phyloP scores from a whole-genome alignment of 2,329 filamentous ascomycete genomes.

The Macrophomina tecta region DNA sequence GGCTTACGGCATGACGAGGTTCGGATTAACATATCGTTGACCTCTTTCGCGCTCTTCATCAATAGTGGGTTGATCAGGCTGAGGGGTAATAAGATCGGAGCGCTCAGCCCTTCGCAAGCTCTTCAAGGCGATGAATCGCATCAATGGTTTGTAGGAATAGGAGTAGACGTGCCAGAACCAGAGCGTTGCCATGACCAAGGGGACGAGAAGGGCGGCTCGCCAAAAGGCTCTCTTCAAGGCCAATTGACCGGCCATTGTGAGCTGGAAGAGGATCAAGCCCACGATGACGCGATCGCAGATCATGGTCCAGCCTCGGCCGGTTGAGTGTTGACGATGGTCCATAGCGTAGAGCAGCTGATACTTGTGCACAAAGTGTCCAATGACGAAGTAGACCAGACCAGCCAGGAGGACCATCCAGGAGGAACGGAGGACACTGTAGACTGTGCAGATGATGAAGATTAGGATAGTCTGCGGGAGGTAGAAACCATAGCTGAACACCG shows the following conservation, averaged over 20 bases:
- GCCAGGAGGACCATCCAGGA: slow-evolving; percentile 84
- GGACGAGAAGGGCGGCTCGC: slow-evolving; percentile 73
- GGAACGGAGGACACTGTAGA: slow-evolving; percentile 84
- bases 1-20: slow-evolving; percentile 69
- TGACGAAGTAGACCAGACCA: slow-evolving; percentile 80
- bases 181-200: slow-evolving; percentile 77
- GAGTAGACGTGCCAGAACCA: slow-evolving; percentile 90
- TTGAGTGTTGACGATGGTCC: slow-evolving; percentile 95
- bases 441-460: slow-evolving; percentile 92
- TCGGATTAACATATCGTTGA: slow-evolving; percentile 77
- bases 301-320: slow-evolving; percentile 93
- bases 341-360: slow-evolving; percentile 98
- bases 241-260: slow-evolving; percentile 88
- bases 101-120: slow-evolving; percentile 73
- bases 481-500: slow-evolving; percentile 93
- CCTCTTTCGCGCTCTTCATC: slow-evolving; percentile 76
- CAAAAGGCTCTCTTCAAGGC: slow-evolving; percentile 76
- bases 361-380: slow-evolving; percentile 91
- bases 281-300: slow-evolving; percentile 91
- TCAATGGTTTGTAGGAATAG: slow-evolving; percentile 83
- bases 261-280: slow-evolving; percentile 85
- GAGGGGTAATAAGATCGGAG: slow-evolving; percentile 48
- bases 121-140: slow-evolving; percentile 87
- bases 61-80: slow-evolving; percentile 59
- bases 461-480: slow-evolving; percentile 91